Evolutionary conservation across 2,329 filamentous ascomycete species (phyloP).

Genomic region (Pyrenophora tritici-repentis): DNA sequence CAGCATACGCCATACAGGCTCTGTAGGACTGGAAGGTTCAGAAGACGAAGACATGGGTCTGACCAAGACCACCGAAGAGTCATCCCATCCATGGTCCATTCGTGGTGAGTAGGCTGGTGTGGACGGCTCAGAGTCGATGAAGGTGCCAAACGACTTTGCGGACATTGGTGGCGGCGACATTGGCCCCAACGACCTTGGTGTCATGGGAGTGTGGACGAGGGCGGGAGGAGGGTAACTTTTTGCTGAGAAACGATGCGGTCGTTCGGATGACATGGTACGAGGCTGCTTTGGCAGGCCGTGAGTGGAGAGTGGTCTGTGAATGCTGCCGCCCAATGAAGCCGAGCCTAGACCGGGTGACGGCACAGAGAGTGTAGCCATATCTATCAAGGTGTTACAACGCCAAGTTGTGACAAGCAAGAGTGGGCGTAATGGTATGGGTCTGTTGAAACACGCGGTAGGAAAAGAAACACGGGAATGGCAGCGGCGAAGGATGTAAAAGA

Average conservation of each 20-base stretch:
- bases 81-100: conserved; percentile 32
- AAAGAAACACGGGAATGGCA: conserved; percentile 13
- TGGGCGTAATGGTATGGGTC: conserved; percentile 7
- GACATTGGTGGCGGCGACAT: conserved; percentile 44
- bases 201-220: conserved; percentile 21
- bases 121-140: conserved; percentile 46
- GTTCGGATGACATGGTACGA: conserved; percentile 32
- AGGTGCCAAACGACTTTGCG: conserved; percentile 42
- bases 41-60: conserved; percentile 37
- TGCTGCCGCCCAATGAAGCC: conserved; percentile 25
- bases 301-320: conserved; percentile 36
- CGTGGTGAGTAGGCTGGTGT: conserved; percentile 45
- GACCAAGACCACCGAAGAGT: conserved; percentile 35
- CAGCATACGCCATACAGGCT: conserved; percentile 44
- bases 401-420: conserved; percentile 10
- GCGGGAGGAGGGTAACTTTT: conserved; percentile 23
- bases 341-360: conserved; percentile 30
- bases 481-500: conserved; percentile 17
- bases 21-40: conserved; percentile 31
- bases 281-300: conserved; percentile 44
- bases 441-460: conserved; percentile 9
- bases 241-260: conserved; percentile 38
- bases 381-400: conserved; percentile 4
- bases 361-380: conserved; percentile 31
- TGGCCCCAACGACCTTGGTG: conserved; percentile 30